phyloP scores from a whole-genome alignment of 202 grass and related monocot genomes.

The Digitaria exilis region DNA sequence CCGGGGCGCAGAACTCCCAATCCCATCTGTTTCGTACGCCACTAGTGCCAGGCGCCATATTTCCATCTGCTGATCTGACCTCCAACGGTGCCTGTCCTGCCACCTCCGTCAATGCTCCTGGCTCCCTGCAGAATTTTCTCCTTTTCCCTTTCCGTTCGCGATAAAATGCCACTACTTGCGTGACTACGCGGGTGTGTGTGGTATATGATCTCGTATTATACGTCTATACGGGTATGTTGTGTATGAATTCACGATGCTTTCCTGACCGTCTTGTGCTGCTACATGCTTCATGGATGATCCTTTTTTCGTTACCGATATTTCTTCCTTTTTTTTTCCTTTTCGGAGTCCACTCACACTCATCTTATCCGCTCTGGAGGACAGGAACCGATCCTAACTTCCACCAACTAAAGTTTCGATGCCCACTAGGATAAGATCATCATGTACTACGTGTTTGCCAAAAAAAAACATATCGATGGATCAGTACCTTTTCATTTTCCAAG shows the following conservation, averaged over 20 bases:
- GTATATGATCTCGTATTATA: too few relatives aligned
- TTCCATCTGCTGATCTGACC: not conserved
- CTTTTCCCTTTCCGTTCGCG: not conserved
- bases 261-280: not conserved
- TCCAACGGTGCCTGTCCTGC: not conserved
- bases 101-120: not conserved
- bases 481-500: not conserved
- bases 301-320: not conserved
- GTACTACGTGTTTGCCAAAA: not conserved
- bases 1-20: not conserved
- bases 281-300: not conserved
- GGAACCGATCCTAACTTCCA: conserved; percentile 35
- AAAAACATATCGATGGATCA: not conserved
- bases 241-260: not conserved
- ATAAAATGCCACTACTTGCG: not conserved
- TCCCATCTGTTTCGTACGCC: not conserved
- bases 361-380: not conserved
- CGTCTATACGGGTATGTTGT: too few relatives aligned
- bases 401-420: conserved; percentile 20
- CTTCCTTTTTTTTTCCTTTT: not conserved
- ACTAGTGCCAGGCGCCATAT: not conserved
- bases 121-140: not conserved
- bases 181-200: not conserved
- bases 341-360: not conserved
- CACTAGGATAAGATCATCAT: not conserved